Base-by-base conservation (phyloP, 140 eudicot genomes). In the Senecio squalidus region DNA sequence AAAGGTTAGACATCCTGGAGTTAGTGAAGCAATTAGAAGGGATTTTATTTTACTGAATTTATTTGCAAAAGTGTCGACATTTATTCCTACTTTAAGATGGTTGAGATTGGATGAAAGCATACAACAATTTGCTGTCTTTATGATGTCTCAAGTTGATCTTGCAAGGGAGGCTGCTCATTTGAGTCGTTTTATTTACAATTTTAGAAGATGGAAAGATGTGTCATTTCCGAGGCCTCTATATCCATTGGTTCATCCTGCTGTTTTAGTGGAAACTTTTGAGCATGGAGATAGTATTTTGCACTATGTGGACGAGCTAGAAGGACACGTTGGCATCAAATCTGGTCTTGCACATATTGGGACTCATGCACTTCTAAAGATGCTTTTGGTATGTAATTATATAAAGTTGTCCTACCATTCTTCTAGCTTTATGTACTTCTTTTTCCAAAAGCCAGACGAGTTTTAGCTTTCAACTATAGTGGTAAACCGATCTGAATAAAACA, bases 121-220 rank as follows among this genome's bases (percentile, higher is more conserved):
- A 54, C 96, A 83, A 41, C 98, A 91, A 4, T 86, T 91, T 76
- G 85, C 98, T 20, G 94, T 83, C 52, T 91, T 91, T 61, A 91
- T 91, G 98, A 76, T 86, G 98, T 78, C 94, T 31, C 98, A 91
- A 86, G 98, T 86, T 72, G 98, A 91, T 83, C 94, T 91, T 34
- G 84, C 98, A 0, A 83, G 96, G 75, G 98, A 91, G 71, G 98
- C 98, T 33, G 98, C 98, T 63, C 86, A 91, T 70, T 79, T 87
- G 73, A 91, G 91, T 74, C 96, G 98, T 27, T 91, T 91, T 67
- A 79, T 82, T 36, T 86, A 87, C 59, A 91, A 91, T 70, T 91
- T 91, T 52, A 80, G 96, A 50, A 68, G 78, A 62, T 86, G 95
- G 96, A 91, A 81, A 76, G 94, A 88, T 52, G 96, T 84, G 10